Conservation (phyloP, 257 asterid genomes). For the Solanum raphanifolium region DNA sequence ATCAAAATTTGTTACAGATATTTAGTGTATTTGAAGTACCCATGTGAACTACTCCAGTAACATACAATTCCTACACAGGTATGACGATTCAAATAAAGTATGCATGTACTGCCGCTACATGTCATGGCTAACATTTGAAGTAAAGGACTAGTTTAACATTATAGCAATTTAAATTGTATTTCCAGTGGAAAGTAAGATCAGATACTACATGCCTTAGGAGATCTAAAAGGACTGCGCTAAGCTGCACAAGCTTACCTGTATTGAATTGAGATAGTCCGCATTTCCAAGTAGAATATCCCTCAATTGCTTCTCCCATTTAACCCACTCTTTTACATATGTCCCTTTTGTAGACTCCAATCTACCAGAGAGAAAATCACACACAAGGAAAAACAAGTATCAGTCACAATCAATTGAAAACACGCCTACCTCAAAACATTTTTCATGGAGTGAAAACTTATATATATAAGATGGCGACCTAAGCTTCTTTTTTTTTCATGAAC, state of each 20-base stretch:
- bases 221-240: background rate
- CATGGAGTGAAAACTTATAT: background rate
- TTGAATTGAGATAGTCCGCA: constrained; percentile 65
- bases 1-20: background rate
- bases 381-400: background rate
- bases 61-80: background rate
- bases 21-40: background rate
- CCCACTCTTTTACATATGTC: constrained; percentile 64
- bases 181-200: background rate
- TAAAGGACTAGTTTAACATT: background rate
- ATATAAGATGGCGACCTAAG: background rate
- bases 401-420: background rate
- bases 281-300: constrained; percentile 47
- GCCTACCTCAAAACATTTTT: background rate
- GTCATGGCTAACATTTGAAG: background rate
- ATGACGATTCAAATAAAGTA: background rate
- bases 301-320: constrained; percentile 75
- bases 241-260: constrained; percentile 49
- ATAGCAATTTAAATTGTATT: background rate
- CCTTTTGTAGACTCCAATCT: constrained; percentile 86
- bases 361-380: constrained; percentile 6
- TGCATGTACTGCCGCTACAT: background rate
- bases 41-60: background rate
- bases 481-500: background rate
- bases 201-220: background rate